Base-by-base conservation (phyloP, 805 yeast genomes). In the Starmerella floricola region DNA sequence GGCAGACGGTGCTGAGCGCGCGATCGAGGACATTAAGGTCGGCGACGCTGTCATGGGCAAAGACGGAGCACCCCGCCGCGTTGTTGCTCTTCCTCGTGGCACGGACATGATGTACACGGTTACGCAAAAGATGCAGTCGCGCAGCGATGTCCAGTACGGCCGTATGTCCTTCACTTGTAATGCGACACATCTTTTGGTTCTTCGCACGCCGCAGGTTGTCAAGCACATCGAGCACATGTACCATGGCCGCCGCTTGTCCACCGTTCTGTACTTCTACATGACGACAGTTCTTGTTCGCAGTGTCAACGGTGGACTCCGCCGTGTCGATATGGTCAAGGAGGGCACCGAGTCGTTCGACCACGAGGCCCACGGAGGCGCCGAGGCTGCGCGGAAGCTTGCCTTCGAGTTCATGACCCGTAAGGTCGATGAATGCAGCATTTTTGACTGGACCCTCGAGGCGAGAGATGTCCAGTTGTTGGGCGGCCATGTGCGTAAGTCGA, bases 11-110 rank as follows among this genome's bases (percentile, higher is more conserved):
- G 27, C 51, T 28, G 56, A 55, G 23, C 53, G 52, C 36, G 50
- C 47, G 5, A 57, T 69, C 38, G 66, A 65, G 45, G 54, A 59
- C 17, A 46, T 69, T 38, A 38, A 48, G 23, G 53, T 65, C 40
- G 69, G 68, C 47, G 68, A 66, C 20, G 19, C 34, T 16, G 68
- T 69, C 31, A 55, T 67, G 62, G 69, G 72, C 52, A 59, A 59
- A 40, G 72, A 68, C 49, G 73, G 73, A 40, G 37, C 46, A 8
- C 56, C 65, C 23, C 61, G 70, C 48, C 43, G 48, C 15, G 71
- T 70, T 31, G 59, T 60, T 29, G 63, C 58, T 19, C 57, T 69
- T 34, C 65, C 68, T 39, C 60, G 71, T 49, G 74, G 72, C 49
- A 47, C 44, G 17, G 72, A 67, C 41, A 55, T 57, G 15, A 69